phyloP scores from a whole-genome alignment of 768 basidiomycete genomes.

The Calocybe gangraenosa region DNA sequence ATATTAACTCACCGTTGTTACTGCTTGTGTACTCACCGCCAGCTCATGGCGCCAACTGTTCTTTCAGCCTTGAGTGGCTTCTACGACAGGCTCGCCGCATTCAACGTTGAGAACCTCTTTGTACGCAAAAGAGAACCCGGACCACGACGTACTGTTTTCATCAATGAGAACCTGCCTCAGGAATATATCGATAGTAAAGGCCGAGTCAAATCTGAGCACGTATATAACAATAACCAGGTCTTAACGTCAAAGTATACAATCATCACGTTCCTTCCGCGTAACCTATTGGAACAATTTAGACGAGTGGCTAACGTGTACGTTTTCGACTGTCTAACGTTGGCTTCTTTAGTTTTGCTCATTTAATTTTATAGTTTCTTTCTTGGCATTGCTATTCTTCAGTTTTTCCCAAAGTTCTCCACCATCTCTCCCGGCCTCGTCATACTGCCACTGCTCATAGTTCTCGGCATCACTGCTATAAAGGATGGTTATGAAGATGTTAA shows the following conservation, averaged over 20 bases:
- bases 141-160: conserved; percentile 56
- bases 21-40: no score
- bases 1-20: no score
- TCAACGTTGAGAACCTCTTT: conserved; percentile 68
- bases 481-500: conserved; percentile 98
- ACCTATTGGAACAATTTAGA: conserved; percentile 87
- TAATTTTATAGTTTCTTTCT: conserved; percentile 70
- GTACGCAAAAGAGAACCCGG: conserved; percentile 49
- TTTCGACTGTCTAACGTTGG: not conserved
- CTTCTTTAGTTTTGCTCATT: not conserved
- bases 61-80: no score
- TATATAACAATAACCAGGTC: conserved; percentile 73
- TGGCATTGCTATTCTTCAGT: conserved; percentile 90
- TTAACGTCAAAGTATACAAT: conserved; percentile 83
- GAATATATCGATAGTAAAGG: conserved; percentile 58
- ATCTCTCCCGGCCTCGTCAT: conserved; percentile 93
- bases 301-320: conserved; percentile 87
- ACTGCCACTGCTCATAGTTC: conserved; percentile 82
- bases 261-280: conserved; percentile 85
- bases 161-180: conserved; percentile 63
- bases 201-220: conserved; percentile 49
- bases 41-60: no score
- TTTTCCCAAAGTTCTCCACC: conserved; percentile 91
- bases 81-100: conserved; percentile 25
- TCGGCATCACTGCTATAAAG: conserved; percentile 83